Evolutionary conservation across 2,329 filamentous ascomycete genomes (phyloP).

Genomic region (Xylaria sp.): DNA sequence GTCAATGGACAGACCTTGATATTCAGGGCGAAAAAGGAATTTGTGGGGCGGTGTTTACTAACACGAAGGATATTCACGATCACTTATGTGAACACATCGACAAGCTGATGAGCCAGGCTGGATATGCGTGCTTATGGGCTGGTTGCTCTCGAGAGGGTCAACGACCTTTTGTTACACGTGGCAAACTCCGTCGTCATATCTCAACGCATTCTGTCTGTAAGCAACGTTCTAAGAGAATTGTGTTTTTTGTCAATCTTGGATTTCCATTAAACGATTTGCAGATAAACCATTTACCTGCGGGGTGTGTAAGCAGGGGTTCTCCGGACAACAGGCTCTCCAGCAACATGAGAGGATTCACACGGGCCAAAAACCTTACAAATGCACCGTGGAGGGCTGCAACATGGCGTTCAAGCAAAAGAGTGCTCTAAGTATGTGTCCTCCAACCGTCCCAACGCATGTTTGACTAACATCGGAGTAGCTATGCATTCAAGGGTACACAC

Average conservation of each 20-base stretch:
- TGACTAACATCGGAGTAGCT: conserved; percentile 58
- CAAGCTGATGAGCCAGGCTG: conserved; percentile 44
- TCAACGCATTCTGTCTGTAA: conserved; percentile 50
- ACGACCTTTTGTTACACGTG: conserved; percentile 47
- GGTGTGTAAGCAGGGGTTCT: conserved; percentile 68
- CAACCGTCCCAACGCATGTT: neutral
- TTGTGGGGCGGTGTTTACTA: conserved; percentile 45
- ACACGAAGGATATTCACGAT: conserved; percentile 42
- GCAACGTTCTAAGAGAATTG: conserved; percentile 6
- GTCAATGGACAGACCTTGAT: conserved; percentile 44
- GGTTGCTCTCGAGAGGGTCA: conserved; percentile 46
- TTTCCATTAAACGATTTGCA: conserved; percentile 46
- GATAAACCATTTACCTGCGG: conserved; percentile 69
- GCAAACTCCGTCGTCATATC: conserved; percentile 50
- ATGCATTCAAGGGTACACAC: conserved; percentile 76
- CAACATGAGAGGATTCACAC: conserved; percentile 76
- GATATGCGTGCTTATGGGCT: conserved; percentile 49
- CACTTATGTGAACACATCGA: conserved; percentile 47
- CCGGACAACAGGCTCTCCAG: conserved; percentile 73
- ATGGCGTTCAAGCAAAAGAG: conserved; percentile 75
- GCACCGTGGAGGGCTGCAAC: conserved; percentile 60
- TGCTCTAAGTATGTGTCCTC: conserved; percentile 66
- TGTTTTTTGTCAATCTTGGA: neutral
- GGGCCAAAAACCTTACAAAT: conserved; percentile 71
- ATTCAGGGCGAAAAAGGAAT: conserved; percentile 27